Evolutionary conservation across 1,284 basidiomycete genomes (phyloP).

Genomic region (Anthracocystis setariae): DNA sequence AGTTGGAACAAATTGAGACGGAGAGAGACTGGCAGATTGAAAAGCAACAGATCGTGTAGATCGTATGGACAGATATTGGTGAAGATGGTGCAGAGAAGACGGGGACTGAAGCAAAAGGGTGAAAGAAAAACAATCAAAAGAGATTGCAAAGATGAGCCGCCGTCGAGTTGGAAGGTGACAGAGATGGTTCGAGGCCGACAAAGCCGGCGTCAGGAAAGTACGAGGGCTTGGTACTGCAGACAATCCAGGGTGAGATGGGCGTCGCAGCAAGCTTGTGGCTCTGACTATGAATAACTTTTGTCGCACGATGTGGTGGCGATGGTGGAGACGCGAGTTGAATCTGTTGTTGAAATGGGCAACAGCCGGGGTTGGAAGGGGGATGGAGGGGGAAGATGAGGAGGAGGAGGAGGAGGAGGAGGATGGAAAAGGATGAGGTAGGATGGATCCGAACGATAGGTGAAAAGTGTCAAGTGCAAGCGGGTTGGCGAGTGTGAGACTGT

Average conservation of each 20-base stretch:
- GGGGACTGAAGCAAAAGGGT: too few species aligned
- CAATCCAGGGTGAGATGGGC: neutral
- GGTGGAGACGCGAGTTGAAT: neutral
- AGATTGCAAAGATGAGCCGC: too few species aligned
- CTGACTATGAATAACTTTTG: neutral
- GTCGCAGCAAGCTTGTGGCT: neutral
- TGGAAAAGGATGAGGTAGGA: slow-evolving; percentile 2
- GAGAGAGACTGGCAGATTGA: too few species aligned
- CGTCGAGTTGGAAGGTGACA: neutral
- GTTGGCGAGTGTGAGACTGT: neutral
- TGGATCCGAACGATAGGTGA: slow-evolving; percentile 2
- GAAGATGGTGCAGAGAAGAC: too few species aligned
- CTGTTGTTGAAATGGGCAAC: neutral
- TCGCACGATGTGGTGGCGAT: neutral
- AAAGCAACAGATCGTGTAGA: too few species aligned
- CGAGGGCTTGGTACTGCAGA: neutral
- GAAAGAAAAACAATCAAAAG: too few species aligned
- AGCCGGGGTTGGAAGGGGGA: neutral
- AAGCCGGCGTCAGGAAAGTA: neutral
- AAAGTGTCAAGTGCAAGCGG: neutral
- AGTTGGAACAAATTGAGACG: neutral
- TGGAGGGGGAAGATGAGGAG: neutral
- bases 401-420: neutral
- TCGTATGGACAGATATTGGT: too few species aligned
- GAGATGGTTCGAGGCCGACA: neutral